Conservation (phyloP, 2,329 filamentous ascomycete genomes). For the Scedosporium minutisporum region DNA sequence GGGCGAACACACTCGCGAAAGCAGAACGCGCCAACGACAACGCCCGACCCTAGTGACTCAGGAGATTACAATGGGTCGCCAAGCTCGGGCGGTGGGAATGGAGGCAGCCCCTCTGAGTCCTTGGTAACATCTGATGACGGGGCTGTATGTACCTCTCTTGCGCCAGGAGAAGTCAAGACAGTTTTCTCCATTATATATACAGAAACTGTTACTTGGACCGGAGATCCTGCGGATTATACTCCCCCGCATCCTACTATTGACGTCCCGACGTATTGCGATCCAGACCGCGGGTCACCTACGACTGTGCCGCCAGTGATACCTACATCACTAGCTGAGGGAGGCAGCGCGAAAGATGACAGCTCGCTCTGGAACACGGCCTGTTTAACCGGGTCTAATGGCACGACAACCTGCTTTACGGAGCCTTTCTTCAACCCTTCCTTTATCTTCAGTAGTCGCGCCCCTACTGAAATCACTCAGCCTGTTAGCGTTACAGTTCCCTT, state of each 20-base stretch:
- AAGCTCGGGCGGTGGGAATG: not conserved
- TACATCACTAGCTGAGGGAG: slow-evolving; percentile 1
- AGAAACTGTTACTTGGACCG: slow-evolving; percentile 38
- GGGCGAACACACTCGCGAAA: not conserved
- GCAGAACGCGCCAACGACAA: not conserved
- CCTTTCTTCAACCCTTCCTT: slow-evolving; percentile 47
- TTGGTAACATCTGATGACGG: not conserved
- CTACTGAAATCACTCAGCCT: slow-evolving; percentile 9
- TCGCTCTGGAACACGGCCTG: not conserved
- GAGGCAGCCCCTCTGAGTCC: not conserved
- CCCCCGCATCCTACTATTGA: slow-evolving; percentile 32
- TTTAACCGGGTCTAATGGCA: slow-evolving; percentile 10
- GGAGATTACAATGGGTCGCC: not conserved
- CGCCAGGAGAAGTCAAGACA: slow-evolving; percentile 21
- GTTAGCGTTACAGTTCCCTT: not conserved
- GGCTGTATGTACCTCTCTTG: slow-evolving; percentile 21
- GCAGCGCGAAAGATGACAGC: slow-evolving; percentile 5
- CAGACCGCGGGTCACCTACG: slow-evolving; percentile 6
- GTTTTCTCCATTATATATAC: slow-evolving; percentile 38
- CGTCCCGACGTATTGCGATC: slow-evolving; percentile 28
- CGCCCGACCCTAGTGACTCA: not conserved
- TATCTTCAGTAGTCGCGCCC: slow-evolving; percentile 16
- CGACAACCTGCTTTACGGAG: slow-evolving; percentile 35
- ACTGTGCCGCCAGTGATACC: not conserved
- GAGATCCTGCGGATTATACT: slow-evolving; percentile 35